A percentile compares a stretch with the other conserved stretches of the same genome.
phyloP scores from a whole-genome alignment of 805 yeast species.

The Wickerhamomyces xylosicus region DNA sequence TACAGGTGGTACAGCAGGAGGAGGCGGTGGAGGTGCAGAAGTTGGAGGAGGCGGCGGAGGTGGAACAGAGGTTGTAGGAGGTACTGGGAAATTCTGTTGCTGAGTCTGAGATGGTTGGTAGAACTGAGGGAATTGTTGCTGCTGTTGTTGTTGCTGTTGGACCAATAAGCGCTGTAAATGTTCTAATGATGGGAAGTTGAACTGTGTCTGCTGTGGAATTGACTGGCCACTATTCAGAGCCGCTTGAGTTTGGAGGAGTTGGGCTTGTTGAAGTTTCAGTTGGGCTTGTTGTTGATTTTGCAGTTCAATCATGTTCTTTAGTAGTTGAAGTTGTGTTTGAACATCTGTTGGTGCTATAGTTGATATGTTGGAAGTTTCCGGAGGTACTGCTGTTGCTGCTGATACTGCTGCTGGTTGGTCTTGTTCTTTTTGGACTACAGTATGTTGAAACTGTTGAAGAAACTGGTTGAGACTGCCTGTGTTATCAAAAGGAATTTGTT shows the following conservation, averaged over 20 bases:
- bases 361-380: too few relatives aligned
- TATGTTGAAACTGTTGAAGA: background rate
- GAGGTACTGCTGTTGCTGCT: too few relatives aligned
- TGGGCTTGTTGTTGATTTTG: background rate
- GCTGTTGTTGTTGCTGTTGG: background rate
- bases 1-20: slow-evolving; percentile 98
- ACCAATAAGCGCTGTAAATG: background rate
- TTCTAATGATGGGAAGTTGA: background rate
- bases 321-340: background rate
- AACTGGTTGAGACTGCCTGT: background rate
- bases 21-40: slow-evolving; percentile 78
- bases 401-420: background rate
- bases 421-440: background rate
- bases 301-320: background rate
- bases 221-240: background rate
- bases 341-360: background rate
- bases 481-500: background rate
- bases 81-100: background rate
- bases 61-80: background rate
- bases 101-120: background rate
- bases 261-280: background rate
- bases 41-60: slow-evolving; percentile 39
- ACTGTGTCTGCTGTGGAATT: too few relatives aligned
- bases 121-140: background rate
- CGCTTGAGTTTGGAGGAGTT: background rate